A percentile compares a stretch with the other conserved stretches of the same genome.
Evolutionary conservation across 306 rosid species (phyloP).

Genomic region (Casuarina equisetifolia): DNA sequence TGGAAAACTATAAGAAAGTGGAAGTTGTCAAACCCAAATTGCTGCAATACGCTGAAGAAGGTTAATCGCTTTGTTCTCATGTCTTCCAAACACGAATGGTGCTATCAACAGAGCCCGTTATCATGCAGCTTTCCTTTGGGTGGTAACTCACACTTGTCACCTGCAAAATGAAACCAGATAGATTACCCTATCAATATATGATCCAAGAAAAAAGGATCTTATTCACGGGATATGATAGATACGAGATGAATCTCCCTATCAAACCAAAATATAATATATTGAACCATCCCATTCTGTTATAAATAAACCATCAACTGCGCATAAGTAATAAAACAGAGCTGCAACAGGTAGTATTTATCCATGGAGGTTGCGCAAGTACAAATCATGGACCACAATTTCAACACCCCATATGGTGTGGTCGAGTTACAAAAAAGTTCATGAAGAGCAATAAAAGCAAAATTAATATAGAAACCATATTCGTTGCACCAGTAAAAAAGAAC

Average conservation of each 20-base stretch:
- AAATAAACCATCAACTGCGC: neutral
- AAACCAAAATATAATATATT: neutral
- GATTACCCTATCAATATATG: constrained; percentile 6
- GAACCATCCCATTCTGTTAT: neutral
- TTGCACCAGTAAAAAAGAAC: neutral
- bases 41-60: constrained; percentile 13
- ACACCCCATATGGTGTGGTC: neutral
- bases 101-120: constrained; percentile 80
- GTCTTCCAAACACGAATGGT: constrained; percentile 75
- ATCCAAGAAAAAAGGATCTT: constrained; percentile 3
- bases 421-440: neutral
- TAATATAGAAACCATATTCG: too few relatives aligned
- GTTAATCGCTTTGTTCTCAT: constrained; percentile 31
- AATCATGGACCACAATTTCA: neutral
- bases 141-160: constrained; percentile 97
- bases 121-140: constrained; percentile 71
- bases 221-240: neutral
- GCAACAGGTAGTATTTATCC: neutral
- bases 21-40: constrained; percentile 6
- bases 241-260: neutral
- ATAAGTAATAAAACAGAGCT: neutral
- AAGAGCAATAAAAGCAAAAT: neutral
- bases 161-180: constrained; percentile 37
- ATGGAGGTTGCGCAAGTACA: neutral
- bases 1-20: neutral